Evolutionary conservation across 176 grass and related monocot species (phyloP), one percentile per base, ranked within the genome.

Genomic region (Avena atlantica): DNA sequence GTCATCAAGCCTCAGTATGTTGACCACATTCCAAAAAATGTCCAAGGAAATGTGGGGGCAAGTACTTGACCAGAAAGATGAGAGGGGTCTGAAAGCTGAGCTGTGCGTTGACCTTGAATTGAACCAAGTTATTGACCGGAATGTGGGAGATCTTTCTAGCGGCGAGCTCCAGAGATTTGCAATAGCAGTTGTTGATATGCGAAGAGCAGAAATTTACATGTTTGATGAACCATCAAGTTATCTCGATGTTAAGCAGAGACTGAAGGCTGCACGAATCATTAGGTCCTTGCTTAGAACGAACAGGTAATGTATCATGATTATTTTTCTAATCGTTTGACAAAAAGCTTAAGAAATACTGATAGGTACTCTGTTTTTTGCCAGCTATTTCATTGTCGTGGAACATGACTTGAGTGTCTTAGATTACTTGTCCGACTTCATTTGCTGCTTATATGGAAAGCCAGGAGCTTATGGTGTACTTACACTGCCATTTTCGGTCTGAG

Each of bases 151-250:
- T 73, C 91, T 98, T 15, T 98, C 93, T 87, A 92, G 96, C 49
- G 96, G 96, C 75, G 96, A 98, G 80, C 87, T 98, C 34, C 96
- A 98, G 84, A 92, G 96, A 81, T 92, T 98, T 92, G 94, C 96
- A 19, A 96, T 98, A 82, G 93, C 96, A 75, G 90, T 91, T 45
- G 85, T 85, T 83, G 94, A 92, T 67, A 70, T 92, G 49, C 93
- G 93, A 89, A 93, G 94, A 86, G 96, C 92, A 2, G 92, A 96
- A 71, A 87, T 98, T 69, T 98, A 89, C 87, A 95, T 95, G 93
- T 95, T 98, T 61, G 96, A 98, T 86, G 96, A 98, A 53, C 96
- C 96, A 44, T 94, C 93, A 81, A 98, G 93, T 86, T 98, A 94
- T 87, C 93, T 98, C 53, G 96, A 98, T 88, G 92, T 98, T 57